Evolutionary conservation across 768 basidiomycete species (phyloP).

Genomic region (Cantharellus anzutake): DNA sequence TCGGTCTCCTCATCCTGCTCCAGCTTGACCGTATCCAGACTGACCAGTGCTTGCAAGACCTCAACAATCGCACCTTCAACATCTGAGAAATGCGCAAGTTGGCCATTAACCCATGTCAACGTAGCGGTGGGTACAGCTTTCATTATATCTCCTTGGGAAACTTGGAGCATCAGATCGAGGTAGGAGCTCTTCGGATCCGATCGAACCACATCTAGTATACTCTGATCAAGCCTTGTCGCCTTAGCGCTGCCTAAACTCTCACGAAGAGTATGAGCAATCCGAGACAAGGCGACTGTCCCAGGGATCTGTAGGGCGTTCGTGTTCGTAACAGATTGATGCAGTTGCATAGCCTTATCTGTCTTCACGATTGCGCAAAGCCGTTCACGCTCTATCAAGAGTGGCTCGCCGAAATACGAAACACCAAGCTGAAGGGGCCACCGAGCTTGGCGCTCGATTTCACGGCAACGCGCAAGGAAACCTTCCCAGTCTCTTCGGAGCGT

Average conservation of each 20-base stretch:
- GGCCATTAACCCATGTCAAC: conserved; percentile 32
- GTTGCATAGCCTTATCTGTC: conserved; percentile 47
- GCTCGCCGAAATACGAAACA: conserved; percentile 22
- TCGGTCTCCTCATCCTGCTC: conserved; percentile 42
- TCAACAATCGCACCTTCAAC: conserved; percentile 20
- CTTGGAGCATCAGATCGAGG: conserved; percentile 26
- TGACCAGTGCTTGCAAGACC: neutral
- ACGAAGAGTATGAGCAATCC: neutral
- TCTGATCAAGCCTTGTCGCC: neutral
- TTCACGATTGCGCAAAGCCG: conserved; percentile 41
- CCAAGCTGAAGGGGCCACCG: conserved; percentile 63
- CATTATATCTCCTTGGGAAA: conserved; percentile 20
- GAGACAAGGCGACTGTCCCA: neutral
- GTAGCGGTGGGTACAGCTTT: conserved; percentile 39
- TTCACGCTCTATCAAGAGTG: conserved; percentile 55
- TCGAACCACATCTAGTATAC: conserved; percentile 40
- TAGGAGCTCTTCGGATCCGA: conserved; percentile 67
- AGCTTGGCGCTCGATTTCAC: conserved; percentile 74
- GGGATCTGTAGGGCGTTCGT: neutral
- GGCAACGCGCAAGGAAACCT: conserved; percentile 78
- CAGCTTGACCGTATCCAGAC: conserved; percentile 33
- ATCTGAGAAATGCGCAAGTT: conserved; percentile 23
- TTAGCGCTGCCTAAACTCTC: neutral
- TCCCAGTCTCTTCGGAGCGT: conserved; percentile 88
- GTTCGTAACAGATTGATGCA: conserved; percentile 12